phyloP scores from a whole-genome alignment of 345 rosid genomes.

The Ceriops decandra region DNA sequence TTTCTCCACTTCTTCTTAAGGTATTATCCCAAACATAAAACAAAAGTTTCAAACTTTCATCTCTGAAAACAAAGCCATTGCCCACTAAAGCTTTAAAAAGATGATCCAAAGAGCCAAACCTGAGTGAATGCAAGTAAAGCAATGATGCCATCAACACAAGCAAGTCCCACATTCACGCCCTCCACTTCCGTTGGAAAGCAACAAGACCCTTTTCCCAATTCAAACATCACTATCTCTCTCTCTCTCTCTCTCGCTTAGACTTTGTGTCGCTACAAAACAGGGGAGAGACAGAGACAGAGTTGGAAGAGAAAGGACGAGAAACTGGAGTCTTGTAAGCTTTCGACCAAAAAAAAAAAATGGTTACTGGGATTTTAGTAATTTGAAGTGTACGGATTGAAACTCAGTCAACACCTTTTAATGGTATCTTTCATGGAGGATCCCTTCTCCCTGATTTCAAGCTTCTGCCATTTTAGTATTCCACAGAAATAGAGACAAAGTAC shows the following conservation, averaged over 20 bases:
- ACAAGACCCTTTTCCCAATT: conserved; percentile 23
- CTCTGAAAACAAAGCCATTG: neutral
- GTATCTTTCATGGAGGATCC: conserved; percentile 39
- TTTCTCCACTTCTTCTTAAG: neutral
- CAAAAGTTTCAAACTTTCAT: neutral
- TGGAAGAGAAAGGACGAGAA: neutral
- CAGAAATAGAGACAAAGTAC: neutral
- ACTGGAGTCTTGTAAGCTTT: neutral
- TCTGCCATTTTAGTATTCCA: conserved; percentile 7
- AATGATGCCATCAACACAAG: conserved; percentile 39
- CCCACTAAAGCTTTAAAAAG: neutral
- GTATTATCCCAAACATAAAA: neutral
- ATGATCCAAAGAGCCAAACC: conserved; percentile 30
- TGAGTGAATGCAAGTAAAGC: conserved; percentile 44
- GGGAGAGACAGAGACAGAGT: conserved; percentile 3
- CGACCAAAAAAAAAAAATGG: neutral
- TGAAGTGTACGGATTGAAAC: conserved; percentile 18
- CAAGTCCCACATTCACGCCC: conserved; percentile 40
- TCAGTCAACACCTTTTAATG: conserved; percentile 16
- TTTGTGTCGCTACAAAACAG: conserved; percentile 1
- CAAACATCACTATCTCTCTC: conserved; percentile 16
- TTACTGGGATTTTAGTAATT: conserved; percentile 9
- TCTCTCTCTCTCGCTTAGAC: neutral
- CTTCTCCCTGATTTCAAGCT: conserved; percentile 19
- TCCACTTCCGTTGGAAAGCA: conserved; percentile 30